Percentiles rank a stretch among this genome's conserved stretches.
Evolutionary conservation across 352 stramenopile genomes (phyloP).

Genomic region (Globisporangium ultimum): DNA sequence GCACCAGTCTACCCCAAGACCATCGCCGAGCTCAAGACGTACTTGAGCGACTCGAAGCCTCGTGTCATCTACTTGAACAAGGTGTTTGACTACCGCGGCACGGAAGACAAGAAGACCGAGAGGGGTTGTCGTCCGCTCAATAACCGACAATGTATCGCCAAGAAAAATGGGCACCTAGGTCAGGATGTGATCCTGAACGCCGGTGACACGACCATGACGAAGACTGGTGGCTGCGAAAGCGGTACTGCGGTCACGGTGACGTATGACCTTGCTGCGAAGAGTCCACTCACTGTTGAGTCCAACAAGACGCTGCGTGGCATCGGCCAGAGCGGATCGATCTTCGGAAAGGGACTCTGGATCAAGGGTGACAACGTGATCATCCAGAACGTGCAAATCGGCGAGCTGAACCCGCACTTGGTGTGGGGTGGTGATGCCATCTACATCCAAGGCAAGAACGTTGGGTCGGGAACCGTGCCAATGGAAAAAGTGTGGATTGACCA

Average conservation of each 20-base stretch:
- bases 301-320: slow-evolving; percentile 50
- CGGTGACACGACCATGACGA: slow-evolving; percentile 18
- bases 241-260: slow-evolving; percentile 22
- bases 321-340: slow-evolving; percentile 27
- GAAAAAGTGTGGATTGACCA: slow-evolving; percentile 50
- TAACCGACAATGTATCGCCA: too few relatives aligned
- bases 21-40: too few relatives aligned
- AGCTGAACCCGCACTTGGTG: slow-evolving; percentile 30
- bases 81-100: too few relatives aligned
- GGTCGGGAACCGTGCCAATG: not conserved
- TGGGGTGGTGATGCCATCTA: too few relatives aligned
- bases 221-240: slow-evolving; percentile 33
- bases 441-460: too few relatives aligned
- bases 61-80: too few relatives aligned
- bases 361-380: slow-evolving; percentile 44
- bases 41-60: too few relatives aligned
- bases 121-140: too few relatives aligned
- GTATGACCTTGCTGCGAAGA: slow-evolving; percentile 35
- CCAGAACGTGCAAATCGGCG: slow-evolving; percentile 53
- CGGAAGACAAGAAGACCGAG: too few relatives aligned
- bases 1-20: too few relatives aligned
- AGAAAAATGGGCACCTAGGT: too few relatives aligned
- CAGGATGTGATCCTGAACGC: not conserved
- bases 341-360: slow-evolving; percentile 38
- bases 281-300: slow-evolving; percentile 19